A percentile compares a stretch with the other conserved stretches of the same genome.
phyloP scores from a whole-genome alignment of 1,284 basidiomycete species.

The Melanopsichium pennsylvanicum region DNA sequence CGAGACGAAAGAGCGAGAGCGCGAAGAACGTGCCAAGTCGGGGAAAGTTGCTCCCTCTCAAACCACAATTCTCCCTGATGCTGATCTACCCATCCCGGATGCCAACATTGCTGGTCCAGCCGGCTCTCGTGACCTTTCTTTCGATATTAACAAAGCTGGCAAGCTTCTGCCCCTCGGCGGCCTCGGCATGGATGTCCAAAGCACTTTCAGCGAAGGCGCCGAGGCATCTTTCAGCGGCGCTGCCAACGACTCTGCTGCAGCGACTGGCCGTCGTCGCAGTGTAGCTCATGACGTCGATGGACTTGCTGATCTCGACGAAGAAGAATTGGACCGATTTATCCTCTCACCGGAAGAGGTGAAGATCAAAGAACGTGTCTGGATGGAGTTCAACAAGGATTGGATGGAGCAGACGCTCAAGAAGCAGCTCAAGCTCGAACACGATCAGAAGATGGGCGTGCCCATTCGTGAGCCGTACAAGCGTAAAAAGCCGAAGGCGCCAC shows the following conservation, averaged over 20 bases:
- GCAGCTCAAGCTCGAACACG: slow-evolving; percentile 62
- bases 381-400: slow-evolving; percentile 93
- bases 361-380: slow-evolving; percentile 94
- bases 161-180: slow-evolving; percentile 46
- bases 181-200: slow-evolving; percentile 50
- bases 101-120: slow-evolving; percentile 21
- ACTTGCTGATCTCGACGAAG: slow-evolving; percentile 76
- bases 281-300: slow-evolving; percentile 34
- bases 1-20: slow-evolving; percentile 45
- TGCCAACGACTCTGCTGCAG: slow-evolving; percentile 21
- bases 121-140: slow-evolving; percentile 12
- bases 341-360: slow-evolving; percentile 84
- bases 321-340: slow-evolving; percentile 84
- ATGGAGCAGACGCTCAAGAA: slow-evolving; percentile 73
- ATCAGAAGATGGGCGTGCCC: slow-evolving; percentile 61
- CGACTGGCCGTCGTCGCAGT: slow-evolving; percentile 6
- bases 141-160: slow-evolving; percentile 37
- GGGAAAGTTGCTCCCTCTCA: slow-evolving; percentile 20
- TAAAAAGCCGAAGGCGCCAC: slow-evolving; percentile 56
- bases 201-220: slow-evolving; percentile 24
- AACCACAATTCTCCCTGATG: not conserved
- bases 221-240: slow-evolving; percentile 1
- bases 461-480: slow-evolving; percentile 51
- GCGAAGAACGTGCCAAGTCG: slow-evolving; percentile 46
- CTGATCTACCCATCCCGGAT: slow-evolving; percentile 21